Evolutionary conservation across 805 yeast species (phyloP), one percentile per base, ranked within the genome.

Genomic region (Starmerella stigmatis): DNA sequence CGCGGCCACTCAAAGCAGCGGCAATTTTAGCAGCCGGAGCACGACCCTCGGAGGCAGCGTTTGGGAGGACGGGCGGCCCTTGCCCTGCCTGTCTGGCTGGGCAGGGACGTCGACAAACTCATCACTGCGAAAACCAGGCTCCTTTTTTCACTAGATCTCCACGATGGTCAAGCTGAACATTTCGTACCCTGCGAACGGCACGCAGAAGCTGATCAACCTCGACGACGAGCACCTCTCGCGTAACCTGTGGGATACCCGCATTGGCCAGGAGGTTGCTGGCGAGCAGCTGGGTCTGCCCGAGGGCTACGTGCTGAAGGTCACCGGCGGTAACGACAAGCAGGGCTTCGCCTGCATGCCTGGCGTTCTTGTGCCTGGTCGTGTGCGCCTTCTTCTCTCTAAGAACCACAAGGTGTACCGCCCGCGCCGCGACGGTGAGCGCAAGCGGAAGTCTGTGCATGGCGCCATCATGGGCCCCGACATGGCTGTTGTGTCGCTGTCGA

Each of bases 311-410:
- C 88, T 92, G 84, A 94, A 82, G 79, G 88, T 92, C 72, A 74
- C 96, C 64, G 98, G 98, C 70, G 98, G 98, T 81, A 92, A 92
- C 83, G 98, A 92, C 78, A 92, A 92, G 78, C 98, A 92, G 79
- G 98, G 98, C 78, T 92, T 92, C 96, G 97, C 98, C 76, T 92
- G 94, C 98, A 92, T 88, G 76, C 98, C 94, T 76, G 98, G 98
- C 82, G 98, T 92, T 60, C 76, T 92, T 80, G 92, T 86, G 78
- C 97, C 98, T 75, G 86, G 94, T 81, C 94, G 98, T 81, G 97
- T 92, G 64, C 86, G 84, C 72, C 80, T 92, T 65, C 79, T 92
- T 69, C 78, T 92, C 69, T 72, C 94, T 62, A 80, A 86, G 75
- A 95, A 89, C 67, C 81, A 76, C 77, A 85, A 96, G 64, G 89